Base-by-base conservation (phyloP, 306 rosid species). In the Pueraria montana region DNA sequence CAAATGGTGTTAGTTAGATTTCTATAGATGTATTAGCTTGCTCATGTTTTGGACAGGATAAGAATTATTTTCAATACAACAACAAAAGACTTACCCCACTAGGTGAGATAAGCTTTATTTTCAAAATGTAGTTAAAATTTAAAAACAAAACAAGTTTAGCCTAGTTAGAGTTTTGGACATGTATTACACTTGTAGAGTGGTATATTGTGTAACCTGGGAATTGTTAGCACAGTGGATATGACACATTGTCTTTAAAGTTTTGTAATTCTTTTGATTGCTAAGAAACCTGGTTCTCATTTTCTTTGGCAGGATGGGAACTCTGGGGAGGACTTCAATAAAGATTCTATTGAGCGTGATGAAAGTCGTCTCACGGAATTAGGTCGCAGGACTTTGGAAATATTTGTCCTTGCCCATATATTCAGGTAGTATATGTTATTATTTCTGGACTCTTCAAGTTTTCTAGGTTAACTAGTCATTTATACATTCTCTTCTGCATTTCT, bases 301-400 rank as follows among this genome's bases (percentile, higher is more conserved):
- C 2, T 26, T 55, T n/a, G n/a, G 65, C 86, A 96, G 99, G 99
- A 96, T 90, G 99, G 98, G 63, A 94, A 87, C 80, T 86, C 98
- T 13, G 99, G 98, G 78, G 99, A 96, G 85, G 99, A 94, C 83
- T 92, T 92, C 86, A 94, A 91, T 83, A 96, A 94, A 86, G 99
- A 96, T 88, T 92, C 98, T 78, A 91, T 90, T 71, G 99, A 94
- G 92, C 97, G 97, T 23, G 99, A 94, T 88, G 99, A 96, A 88
- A 89, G 97, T 88, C 97, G 97, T 77, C 98, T 96, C 58, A 94
- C 99, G 4, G 98, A 96, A 84, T 86, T 96, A 87, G 99, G 99
- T 71, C 97, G 97, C 30, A 94, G 97, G 88, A 94, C 98, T 85
- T 92, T 96, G 79, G 99, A 96, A 90, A 94, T 96, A 86, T 96